phyloP scores from a whole-genome alignment of 2,329 filamentous ascomycete genomes.

The Neofusicoccum parvum region DNA sequence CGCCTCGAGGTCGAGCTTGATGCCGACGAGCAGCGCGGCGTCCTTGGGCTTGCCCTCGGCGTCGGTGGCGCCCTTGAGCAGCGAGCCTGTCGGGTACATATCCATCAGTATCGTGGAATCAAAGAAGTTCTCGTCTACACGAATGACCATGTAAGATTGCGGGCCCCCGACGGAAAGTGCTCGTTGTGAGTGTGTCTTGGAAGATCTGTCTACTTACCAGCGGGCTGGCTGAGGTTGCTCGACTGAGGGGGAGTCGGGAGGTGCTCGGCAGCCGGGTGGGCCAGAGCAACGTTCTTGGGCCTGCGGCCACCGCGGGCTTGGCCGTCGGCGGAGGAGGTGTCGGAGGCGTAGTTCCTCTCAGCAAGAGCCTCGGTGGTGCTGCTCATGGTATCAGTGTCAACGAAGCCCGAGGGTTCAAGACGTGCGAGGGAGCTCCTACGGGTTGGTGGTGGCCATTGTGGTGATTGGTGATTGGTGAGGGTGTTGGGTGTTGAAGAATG shows the following conservation, averaged over 20 bases:
- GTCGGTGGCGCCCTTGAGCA: constrained; percentile 61
- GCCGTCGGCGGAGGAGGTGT: constrained; percentile 4
- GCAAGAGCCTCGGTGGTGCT: constrained; percentile 6
- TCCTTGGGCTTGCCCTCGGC: constrained; percentile 60
- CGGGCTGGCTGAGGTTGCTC: constrained; percentile 14
- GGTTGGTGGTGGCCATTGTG: constrained; percentile 12
- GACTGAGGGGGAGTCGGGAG: constrained; percentile 14
- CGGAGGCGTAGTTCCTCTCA: constrained; percentile 14
- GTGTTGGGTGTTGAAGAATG: not conserved
- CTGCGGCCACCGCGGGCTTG: constrained; percentile 20
- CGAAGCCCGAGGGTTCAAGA: not conserved
- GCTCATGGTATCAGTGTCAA: not conserved
- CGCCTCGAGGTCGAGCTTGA: constrained; percentile 65
- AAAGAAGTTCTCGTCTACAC: constrained; percentile 2
- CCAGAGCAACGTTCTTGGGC: constrained; percentile 16
- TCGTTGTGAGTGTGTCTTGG: not conserved
- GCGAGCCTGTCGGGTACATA: constrained; percentile 44
- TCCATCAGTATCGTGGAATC: constrained; percentile 12
- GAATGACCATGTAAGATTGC: not conserved
- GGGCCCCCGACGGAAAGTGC: not conserved
- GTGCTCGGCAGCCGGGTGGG: constrained; percentile 1
- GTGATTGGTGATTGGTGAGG: not conserved
- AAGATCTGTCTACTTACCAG: not conserved
- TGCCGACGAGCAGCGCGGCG: constrained; percentile 61
- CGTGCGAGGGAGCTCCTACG: not conserved